Evolutionary conservation across 495 filamentous ascomycete genomes (phyloP).

Genomic region (Hypoxylon fuscum): DNA sequence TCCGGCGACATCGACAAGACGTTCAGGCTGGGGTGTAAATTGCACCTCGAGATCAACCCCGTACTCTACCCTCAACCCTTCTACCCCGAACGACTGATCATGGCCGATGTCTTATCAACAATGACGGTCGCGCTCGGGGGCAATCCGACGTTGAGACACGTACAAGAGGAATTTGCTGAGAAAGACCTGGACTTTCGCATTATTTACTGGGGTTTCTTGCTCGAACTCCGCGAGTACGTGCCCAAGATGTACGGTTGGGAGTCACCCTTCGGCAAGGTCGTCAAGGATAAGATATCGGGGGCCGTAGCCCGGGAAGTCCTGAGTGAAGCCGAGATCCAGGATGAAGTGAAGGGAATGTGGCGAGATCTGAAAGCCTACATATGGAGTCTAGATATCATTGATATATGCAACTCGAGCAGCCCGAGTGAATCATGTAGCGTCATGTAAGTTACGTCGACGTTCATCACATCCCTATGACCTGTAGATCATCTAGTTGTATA

Average conservation of each 20-base stretch:
- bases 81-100: too few species aligned
- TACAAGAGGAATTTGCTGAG: conserved; percentile 18
- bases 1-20: too few species aligned
- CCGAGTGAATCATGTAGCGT: neutral
- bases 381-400: neutral
- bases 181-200: neutral
- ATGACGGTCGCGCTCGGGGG: too few species aligned
- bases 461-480: too few species aligned
- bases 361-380: conserved; percentile 1
- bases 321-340: conserved; percentile 12
- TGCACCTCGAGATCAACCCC: too few species aligned
- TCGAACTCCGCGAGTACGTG: conserved; percentile 15
- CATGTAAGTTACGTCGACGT: too few species aligned
- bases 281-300: conserved; percentile 11
- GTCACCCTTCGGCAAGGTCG: conserved; percentile 22
- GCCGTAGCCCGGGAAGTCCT: conserved; percentile 11
- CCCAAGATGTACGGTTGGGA: conserved; percentile 9
- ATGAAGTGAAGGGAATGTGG: conserved; percentile 6
- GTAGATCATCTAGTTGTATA: too few species aligned
- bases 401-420: neutral
- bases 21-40: too few species aligned
- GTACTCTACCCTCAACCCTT: too few species aligned
- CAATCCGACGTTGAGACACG: neutral
- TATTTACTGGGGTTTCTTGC: neutral
- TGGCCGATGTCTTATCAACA: too few species aligned